These are phyloP conservation scores for Mycothermus thermophilus DNA, from an alignment of 495 filamentous ascomycete genomes.

Conservation along the genomic window DNA sequence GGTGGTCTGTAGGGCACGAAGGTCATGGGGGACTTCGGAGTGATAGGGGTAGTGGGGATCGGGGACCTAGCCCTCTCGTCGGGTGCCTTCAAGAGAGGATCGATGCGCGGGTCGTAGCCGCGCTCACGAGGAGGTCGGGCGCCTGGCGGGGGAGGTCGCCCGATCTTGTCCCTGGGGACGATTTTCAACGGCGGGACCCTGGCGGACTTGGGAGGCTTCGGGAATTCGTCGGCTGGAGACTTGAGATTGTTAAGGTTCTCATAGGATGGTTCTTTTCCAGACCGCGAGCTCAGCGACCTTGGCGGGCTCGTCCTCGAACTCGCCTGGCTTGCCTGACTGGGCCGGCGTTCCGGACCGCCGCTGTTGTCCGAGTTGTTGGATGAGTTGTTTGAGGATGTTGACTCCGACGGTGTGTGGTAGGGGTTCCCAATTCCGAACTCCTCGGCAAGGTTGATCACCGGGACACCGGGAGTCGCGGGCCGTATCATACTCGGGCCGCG, in stretches of 20 bases:
- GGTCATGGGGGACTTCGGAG: not conserved
- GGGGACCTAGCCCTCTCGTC: not conserved
- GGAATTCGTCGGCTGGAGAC: no score
- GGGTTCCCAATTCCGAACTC: constrained; percentile 41
- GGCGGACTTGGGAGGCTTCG: constrained; percentile 10
- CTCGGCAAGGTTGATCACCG: constrained; percentile 34
- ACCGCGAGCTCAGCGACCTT: constrained; percentile 26
- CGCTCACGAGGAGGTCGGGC: constrained; percentile 19
- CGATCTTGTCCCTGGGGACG: constrained; percentile 10
- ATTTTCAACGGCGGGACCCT: constrained; percentile 13
- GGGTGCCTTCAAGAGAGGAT: constrained; percentile 16
- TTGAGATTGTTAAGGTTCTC: no score
- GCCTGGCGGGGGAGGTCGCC: constrained; percentile 11
- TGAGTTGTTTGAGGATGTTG: constrained; percentile 56
- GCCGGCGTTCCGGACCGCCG: constrained; percentile 26
- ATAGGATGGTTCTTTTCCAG: constrained; percentile 25
- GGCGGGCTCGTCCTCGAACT: constrained; percentile 61
- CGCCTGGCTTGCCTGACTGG: constrained; percentile 52
- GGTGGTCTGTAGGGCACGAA: not conserved
- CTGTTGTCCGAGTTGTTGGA: constrained; percentile 55
- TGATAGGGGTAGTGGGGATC: not conserved
- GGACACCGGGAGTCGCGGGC: constrained; percentile 19
- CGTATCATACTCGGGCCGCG: constrained; percentile 31
- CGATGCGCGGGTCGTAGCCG: constrained; percentile 24
- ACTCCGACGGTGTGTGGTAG: constrained; percentile 51